Percentiles rank a stretch among this genome's conserved stretches.
These are phyloP conservation scores for Nepenthes mirabilis DNA, from an alignment of 148 eudicot genomes.

Conservation along the genomic window DNA sequence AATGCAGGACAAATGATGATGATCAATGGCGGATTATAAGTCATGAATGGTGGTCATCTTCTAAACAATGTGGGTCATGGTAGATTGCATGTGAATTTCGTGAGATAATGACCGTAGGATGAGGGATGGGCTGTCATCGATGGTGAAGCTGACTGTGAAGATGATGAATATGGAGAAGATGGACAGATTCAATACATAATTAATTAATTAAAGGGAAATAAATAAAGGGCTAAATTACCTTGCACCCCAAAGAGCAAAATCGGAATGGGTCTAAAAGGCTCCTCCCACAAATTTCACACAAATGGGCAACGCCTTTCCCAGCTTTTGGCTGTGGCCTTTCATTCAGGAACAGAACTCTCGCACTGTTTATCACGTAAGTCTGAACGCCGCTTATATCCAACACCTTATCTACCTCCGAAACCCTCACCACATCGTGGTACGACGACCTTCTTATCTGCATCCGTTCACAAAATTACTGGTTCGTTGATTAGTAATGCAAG, in stretches of 20 bases:
- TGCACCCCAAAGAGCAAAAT: slow-evolving; percentile 92
- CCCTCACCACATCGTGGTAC: slow-evolving; percentile 89
- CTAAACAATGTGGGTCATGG: slow-evolving; percentile 25
- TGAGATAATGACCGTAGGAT: slow-evolving; percentile 16
- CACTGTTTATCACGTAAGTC: slow-evolving; percentile 88
- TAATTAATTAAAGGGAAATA: neutral
- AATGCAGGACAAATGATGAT: slow-evolving; percentile 1
- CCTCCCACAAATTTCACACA: slow-evolving; percentile 88
- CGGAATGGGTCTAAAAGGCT: slow-evolving; percentile 78
- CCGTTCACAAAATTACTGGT: neutral
- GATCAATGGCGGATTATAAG: slow-evolving; percentile 10
- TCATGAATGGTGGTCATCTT: slow-evolving; percentile 7
- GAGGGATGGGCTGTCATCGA: slow-evolving; percentile 9
- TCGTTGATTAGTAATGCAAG: too few relatives aligned
- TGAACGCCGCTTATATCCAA: slow-evolving; percentile 76
- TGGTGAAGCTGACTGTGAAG: too few relatives aligned
- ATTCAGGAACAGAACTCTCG: slow-evolving; percentile 78
- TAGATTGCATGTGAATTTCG: slow-evolving; percentile 18
- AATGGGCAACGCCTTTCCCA: slow-evolving; percentile 58
- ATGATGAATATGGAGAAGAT: too few relatives aligned
- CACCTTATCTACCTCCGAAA: slow-evolving; percentile 61
- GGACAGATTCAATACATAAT: too few relatives aligned
- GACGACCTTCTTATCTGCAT: slow-evolving; percentile 82
- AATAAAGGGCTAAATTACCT: slow-evolving; percentile 28
- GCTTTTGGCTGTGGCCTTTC: slow-evolving; percentile 88